Conservation (phyloP, 2,329 filamentous ascomycete species). For the Coniochaeta sp. region DNA sequence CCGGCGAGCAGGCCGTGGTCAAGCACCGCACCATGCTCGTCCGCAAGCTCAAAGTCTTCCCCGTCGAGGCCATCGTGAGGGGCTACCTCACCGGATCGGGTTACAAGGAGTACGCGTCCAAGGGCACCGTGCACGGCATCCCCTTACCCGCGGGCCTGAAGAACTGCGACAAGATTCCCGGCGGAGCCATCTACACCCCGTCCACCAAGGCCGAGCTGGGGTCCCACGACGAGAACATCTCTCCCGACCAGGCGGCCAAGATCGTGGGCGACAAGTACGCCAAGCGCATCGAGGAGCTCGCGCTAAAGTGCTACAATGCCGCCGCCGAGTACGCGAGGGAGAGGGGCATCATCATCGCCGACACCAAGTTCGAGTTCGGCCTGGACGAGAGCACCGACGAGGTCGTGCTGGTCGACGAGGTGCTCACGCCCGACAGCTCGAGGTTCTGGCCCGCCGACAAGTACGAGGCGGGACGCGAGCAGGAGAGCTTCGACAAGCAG, state of each 20-base stretch:
- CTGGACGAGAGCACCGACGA: constrained; percentile 56
- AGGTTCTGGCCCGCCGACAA: constrained; percentile 76
- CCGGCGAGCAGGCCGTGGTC: constrained; percentile 41
- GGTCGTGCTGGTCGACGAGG: constrained; percentile 74
- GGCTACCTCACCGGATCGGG: constrained; percentile 85
- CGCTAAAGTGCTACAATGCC: constrained; percentile 54
- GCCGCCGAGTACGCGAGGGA: constrained; percentile 56
- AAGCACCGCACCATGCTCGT: constrained; percentile 70
- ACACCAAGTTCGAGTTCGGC: constrained; percentile 54
- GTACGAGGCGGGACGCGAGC: constrained; percentile 65
- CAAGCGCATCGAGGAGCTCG: constrained; percentile 54
- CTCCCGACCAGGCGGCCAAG: constrained; percentile 53
- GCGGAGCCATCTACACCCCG: constrained; percentile 63
- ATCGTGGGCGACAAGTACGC: constrained; percentile 62
- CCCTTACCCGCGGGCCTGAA: constrained; percentile 57
- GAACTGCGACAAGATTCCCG: constrained; percentile 62
- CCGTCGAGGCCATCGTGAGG: constrained; percentile 78
- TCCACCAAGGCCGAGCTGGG: constrained; percentile 79
- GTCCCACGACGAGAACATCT: constrained; percentile 78
- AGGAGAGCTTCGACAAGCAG: constrained; percentile 87
- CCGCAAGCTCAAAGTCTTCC: constrained; percentile 64
- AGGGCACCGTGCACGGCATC: constrained; percentile 75
- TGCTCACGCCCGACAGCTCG: constrained; percentile 75
- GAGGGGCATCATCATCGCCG: constrained; percentile 60
- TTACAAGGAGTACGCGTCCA: constrained; percentile 67